Conservation (phyloP, 164 flowering plant genomes). For the Aristolochia californica region DNA sequence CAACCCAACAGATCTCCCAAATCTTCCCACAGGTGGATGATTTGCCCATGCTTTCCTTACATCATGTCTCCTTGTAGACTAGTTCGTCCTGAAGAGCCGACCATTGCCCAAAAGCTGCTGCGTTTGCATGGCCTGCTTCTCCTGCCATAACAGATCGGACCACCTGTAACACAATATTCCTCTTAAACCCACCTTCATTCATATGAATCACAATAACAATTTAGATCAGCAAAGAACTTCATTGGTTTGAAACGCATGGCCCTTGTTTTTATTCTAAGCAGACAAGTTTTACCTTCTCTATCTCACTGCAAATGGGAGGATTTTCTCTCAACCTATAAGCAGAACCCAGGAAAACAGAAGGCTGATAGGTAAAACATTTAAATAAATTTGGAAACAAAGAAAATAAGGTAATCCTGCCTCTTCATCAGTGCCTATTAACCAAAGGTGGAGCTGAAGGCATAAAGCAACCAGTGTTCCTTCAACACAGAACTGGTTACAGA, state of each 20-base stretch:
- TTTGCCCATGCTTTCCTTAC: neutral
- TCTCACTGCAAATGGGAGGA: constrained; percentile 50
- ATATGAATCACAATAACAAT: neutral
- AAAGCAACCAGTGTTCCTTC: no score
- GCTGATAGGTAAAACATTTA: neutral
- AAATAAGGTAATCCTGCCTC: no score
- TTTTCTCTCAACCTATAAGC: constrained; percentile 62
- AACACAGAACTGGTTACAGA: no score
- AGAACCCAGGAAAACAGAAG: neutral
- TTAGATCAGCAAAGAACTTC: no score
- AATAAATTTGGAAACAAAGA: no score
- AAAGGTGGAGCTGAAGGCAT: no score
- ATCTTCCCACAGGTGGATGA: no score
- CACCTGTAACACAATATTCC: constrained; percentile 10
- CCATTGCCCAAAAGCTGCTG: constrained; percentile 5
- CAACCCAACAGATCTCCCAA: no score
- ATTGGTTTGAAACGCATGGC: no score
- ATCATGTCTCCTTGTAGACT: constrained; percentile 10
- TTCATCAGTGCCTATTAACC: no score
- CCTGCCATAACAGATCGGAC: constrained; percentile 17
- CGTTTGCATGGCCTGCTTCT: constrained; percentile 8
- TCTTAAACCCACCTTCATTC: neutral
- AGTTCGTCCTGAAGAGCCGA: constrained; percentile 7
- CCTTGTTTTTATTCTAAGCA: neutral
- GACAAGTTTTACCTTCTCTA: constrained; percentile 53